These are phyloP conservation scores for Crassisporium funariophilum DNA, from an alignment of 768 basidiomycete genomes.

Conservation along the genomic window DNA sequence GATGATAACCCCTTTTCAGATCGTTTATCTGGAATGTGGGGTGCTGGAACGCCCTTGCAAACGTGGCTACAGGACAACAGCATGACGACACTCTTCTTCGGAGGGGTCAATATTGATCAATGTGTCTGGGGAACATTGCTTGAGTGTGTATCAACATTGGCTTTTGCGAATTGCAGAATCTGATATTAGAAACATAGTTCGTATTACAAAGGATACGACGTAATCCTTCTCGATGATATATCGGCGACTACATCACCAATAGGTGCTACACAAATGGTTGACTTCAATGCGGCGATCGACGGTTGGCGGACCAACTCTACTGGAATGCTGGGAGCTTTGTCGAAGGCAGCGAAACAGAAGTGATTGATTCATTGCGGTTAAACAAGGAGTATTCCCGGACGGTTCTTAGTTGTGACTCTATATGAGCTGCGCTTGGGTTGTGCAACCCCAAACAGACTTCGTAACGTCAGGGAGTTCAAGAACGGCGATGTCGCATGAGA, in stretches of 20 bases:
- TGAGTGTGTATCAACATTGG: constrained; percentile 19
- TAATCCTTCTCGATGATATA: constrained; percentile 33
- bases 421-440: too few relatives aligned
- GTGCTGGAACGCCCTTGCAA: constrained; percentile 34
- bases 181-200: constrained; percentile 19
- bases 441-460: too few relatives aligned
- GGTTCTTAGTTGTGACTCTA: too few relatives aligned
- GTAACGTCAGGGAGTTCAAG: too few relatives aligned
- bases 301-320: constrained; percentile 34
- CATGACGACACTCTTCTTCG: constrained; percentile 36
- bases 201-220: constrained; percentile 37
- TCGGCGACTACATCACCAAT: constrained; percentile 34
- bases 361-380: too few relatives aligned
- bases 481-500: too few relatives aligned
- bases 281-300: constrained; percentile 29
- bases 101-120: constrained; percentile 37
- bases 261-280: constrained; percentile 32
- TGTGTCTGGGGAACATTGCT: constrained; percentile 36
- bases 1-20: constrained; percentile 13
- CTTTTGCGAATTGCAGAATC: background rate
- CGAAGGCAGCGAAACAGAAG: too few relatives aligned
- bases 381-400: too few relatives aligned
- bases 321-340: constrained; percentile 24
- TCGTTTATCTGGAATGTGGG: constrained; percentile 36
- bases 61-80: constrained; percentile 34